Percentiles rank a stretch among this genome's conserved stretches.
These are phyloP conservation scores for Barnettozyma vustinii DNA, from an alignment of 805 yeast species.

Conservation along the genomic window DNA sequence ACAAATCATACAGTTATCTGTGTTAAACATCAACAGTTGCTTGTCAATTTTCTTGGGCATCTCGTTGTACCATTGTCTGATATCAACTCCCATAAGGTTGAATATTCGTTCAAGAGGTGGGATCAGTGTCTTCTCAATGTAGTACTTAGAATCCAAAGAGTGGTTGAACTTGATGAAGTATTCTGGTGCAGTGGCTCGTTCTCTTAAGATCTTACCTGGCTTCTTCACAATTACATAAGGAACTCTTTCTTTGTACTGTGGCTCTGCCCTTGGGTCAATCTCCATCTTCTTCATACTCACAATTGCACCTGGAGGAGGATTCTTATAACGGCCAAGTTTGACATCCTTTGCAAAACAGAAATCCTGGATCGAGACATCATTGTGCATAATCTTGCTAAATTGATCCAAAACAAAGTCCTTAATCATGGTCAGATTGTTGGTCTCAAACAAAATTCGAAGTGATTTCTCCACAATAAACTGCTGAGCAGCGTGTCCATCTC, in stretches of 20 bases:
- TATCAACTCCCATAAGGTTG: slow-evolving; percentile 76
- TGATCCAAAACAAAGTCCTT: slow-evolving; percentile 60
- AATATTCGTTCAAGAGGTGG: slow-evolving; percentile 89
- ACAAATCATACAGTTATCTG: slow-evolving; percentile 18
- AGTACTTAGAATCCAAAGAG: slow-evolving; percentile 75
- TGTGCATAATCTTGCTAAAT: slow-evolving; percentile 60
- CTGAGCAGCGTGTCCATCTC: slow-evolving; percentile 94
- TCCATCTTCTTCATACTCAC: slow-evolving; percentile 60
- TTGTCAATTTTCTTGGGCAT: slow-evolving; percentile 43
- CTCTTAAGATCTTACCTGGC: slow-evolving; percentile 54
- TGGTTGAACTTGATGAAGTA: slow-evolving; percentile 48
- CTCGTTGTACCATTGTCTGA: slow-evolving; percentile 68
- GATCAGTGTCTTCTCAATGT: slow-evolving; percentile 73
- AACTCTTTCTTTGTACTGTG: slow-evolving; percentile 84
- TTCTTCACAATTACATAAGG: slow-evolving; percentile 78
- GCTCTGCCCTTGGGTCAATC: slow-evolving; percentile 67
- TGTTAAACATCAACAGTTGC: slow-evolving; percentile 4
- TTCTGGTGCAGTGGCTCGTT: slow-evolving; percentile 75
- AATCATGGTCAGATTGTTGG: slow-evolving; percentile 64
- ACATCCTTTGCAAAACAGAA: slow-evolving; percentile 92
- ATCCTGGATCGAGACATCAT: slow-evolving; percentile 66
- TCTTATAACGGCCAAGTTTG: slow-evolving; percentile 74
- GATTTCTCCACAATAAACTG: slow-evolving; percentile 73
- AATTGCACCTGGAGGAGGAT: slow-evolving; percentile 89
- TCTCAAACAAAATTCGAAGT: slow-evolving; percentile 63